Evolutionary conservation across 2,329 filamentous ascomycete species (phyloP).

Genomic region (Nothophoma quercina): DNA sequence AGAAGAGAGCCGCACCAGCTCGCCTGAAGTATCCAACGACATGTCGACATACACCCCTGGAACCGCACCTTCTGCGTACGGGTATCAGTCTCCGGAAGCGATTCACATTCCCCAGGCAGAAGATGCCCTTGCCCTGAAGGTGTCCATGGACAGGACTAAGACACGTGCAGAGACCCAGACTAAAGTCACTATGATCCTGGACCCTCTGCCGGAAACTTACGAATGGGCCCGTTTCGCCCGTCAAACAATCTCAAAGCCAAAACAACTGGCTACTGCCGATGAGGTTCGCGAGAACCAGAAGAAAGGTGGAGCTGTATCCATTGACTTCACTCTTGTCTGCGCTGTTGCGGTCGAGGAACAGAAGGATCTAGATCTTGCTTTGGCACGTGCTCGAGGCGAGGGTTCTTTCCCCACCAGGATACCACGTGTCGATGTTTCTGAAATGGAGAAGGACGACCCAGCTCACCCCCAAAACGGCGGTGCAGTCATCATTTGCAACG

Average conservation of each 20-base stretch:
- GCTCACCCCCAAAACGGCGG: constrained; percentile 84
- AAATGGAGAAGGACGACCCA: constrained; percentile 66
- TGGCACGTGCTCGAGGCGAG: constrained; percentile 63
- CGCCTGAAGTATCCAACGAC: constrained; percentile 38
- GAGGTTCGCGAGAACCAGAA: constrained; percentile 75
- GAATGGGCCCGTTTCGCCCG: constrained; percentile 85
- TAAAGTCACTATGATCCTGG: constrained; percentile 81
- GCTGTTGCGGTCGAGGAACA: constrained; percentile 87
- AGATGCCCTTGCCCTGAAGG: constrained; percentile 29
- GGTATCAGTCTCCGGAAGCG: constrained; percentile 31
- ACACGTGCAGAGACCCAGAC: constrained; percentile 98
- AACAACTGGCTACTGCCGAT: constrained; percentile 80
- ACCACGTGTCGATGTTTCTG: constrained; percentile 50
- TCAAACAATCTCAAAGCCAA: constrained; percentile 93
- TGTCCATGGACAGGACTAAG: constrained; percentile 61
- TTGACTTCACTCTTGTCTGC: constrained; percentile 70
- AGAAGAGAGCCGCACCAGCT: constrained; percentile 42
- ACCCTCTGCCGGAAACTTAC: constrained; percentile 75
- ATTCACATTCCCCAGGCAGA: constrained; percentile 39
- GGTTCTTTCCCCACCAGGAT: constrained; percentile 48
- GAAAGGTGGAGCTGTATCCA: constrained; percentile 57
- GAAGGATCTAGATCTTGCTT: constrained; percentile 70
- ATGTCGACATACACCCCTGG: constrained; percentile 19
- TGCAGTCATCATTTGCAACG: constrained; percentile 89
- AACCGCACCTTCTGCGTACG: constrained; percentile 12